phyloP scores from a whole-genome alignment of 352 stramenopile genomes.

The Phytophthora pisi region DNA sequence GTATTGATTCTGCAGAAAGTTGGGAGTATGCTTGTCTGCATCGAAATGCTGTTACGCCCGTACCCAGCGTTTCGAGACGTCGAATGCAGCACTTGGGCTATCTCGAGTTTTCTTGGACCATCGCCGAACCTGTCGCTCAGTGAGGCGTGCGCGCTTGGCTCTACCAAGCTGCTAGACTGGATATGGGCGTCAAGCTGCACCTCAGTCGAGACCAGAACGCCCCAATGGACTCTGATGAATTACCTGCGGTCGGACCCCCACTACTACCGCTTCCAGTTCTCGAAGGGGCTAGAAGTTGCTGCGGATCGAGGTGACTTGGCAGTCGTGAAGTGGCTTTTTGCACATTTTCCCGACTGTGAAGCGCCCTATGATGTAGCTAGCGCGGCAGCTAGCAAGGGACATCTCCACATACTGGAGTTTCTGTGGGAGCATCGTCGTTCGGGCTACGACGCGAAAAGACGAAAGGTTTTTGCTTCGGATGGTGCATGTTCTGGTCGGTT shows the following conservation, averaged over 20 bases:
- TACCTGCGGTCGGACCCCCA: slow-evolving; percentile 10
- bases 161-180: slow-evolving; percentile 4
- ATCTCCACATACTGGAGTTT: neutral
- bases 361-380: neutral
- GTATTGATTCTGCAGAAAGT: neutral
- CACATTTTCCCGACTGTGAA: slow-evolving; percentile 6
- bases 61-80: neutral
- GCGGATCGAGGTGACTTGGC: slow-evolving; percentile 3
- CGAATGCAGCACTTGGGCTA: neutral
- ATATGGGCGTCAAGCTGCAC: slow-evolving; percentile 9
- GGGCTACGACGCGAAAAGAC: neutral
- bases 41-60: neutral
- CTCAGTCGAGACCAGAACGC: neutral
- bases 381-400: neutral
- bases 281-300: neutral
- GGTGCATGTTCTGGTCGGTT: neutral
- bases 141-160: neutral
- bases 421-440: neutral
- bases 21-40: neutral
- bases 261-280: slow-evolving; percentile 8
- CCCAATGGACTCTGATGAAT: slow-evolving; percentile 5
- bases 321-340: slow-evolving; percentile 2
- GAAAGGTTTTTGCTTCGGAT: neutral
- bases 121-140: neutral
- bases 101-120: slow-evolving; percentile 2